phyloP scores from a whole-genome alignment of 257 asterid genomes.

The Scutellaria minor region DNA sequence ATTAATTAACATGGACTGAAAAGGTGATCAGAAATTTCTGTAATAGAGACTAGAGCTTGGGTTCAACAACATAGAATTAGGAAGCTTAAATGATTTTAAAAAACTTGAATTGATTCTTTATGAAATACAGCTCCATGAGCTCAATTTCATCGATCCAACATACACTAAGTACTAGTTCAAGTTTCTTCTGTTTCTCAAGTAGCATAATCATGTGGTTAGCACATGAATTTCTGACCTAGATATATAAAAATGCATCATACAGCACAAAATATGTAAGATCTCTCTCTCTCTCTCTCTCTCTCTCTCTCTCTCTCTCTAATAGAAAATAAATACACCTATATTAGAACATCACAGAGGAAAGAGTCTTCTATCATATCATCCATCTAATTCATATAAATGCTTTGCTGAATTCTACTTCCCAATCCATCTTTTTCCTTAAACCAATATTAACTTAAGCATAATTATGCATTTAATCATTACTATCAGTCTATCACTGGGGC shows the following conservation, averaged over 20 bases:
- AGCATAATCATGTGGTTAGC: not conserved
- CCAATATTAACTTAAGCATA: slow-evolving; percentile 5
- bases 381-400: not conserved
- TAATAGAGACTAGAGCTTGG: not conserved
- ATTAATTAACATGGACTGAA: not conserved
- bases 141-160: not conserved
- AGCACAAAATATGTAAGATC: not conserved
- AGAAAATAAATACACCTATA: not conserved
- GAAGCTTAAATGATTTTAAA: not conserved
- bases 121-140: not conserved
- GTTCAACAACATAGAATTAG: not conserved
- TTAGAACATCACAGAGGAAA: slow-evolving; percentile 1
- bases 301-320: not conserved
- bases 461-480: not conserved
- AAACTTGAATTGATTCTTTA: not conserved
- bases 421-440: not conserved
- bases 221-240: not conserved
- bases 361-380: not conserved
- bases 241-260: not conserved
- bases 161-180: not conserved
- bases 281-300: not conserved
- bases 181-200: not conserved
- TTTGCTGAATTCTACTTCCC: not conserved
- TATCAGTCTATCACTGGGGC: not conserved
- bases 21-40: not conserved